Base-by-base conservation (phyloP, 2,329 filamentous ascomycete species). In the Byssoonygena ceratinophila region DNA sequence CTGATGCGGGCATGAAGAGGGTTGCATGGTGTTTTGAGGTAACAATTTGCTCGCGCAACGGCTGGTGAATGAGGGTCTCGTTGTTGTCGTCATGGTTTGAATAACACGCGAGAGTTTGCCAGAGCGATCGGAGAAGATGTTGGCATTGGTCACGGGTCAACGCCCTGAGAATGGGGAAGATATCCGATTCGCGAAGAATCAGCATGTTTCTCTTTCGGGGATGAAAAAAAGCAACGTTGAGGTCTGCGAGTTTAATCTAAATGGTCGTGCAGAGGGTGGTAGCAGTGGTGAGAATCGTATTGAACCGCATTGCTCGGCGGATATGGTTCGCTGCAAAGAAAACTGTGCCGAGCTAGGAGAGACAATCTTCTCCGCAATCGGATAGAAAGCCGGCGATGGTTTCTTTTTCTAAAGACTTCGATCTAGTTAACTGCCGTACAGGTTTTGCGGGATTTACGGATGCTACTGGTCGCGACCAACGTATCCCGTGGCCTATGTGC, bases 1-100 rank as follows among this genome's bases (percentile, higher is more conserved):
- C 81, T 22, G 76, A 80, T 1, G 83, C 83, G 0, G 85, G 85
- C 82, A 88, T 87, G 63, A 87, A 88, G 20, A 88, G 69, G 1
- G 82, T 86, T 16, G 79, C 83, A 27, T 72, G 69, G 4, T 67
- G 58, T 5, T 63, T 59, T 37, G 62, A 67, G 7, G 71, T 74
- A 29, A 60, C 60, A 48, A 74, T 69, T 9, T 64, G 59, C 29
- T 65, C 66, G 45, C 72, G 67, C 6, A 72, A 64, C 1, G 72
- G 72, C 54, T 75, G 73, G 51, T 74, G 68, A 23, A 72, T 66
- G 7, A 60, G 54, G 41, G 16, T 47, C 22, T 20, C 22, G 12
- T 7, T 11, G 14, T 63, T 62, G 22, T 22, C 27, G 34, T n/a
- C 49, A 6, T 51, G 37, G 22, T 25, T 16, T 16, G 61, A 69